Evolutionary conservation across 345 rosid genomes (phyloP).

Genomic region (Eucalyptus curtisii): DNA sequence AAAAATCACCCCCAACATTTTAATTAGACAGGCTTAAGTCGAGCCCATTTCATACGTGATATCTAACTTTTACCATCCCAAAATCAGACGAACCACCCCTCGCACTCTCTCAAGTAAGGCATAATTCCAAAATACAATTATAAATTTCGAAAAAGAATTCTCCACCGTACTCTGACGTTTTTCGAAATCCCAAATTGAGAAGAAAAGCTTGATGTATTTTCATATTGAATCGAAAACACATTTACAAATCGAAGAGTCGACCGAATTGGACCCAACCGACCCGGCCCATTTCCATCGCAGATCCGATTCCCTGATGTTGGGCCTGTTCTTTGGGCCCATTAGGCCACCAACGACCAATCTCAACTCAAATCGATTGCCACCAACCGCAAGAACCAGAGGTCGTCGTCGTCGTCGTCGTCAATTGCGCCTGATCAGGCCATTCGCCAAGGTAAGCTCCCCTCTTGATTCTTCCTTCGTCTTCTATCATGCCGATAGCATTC

Average conservation of each 20-base stretch:
- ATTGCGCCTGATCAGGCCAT: background rate
- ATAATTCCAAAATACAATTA: background rate
- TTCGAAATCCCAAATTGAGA: background rate
- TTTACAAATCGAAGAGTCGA: background rate
- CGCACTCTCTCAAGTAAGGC: background rate
- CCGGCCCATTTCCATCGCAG: background rate
- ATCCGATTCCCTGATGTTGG: background rate
- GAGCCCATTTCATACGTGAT: background rate
- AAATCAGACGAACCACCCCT: background rate
- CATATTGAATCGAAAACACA: background rate
- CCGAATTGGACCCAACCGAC: background rate
- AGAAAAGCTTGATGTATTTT: background rate
- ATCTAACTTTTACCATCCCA: background rate
- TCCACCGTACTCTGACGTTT: background rate
- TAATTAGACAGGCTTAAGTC: background rate
- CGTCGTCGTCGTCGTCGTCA: background rate
- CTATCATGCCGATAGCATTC: background rate
- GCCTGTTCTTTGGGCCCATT: background rate
- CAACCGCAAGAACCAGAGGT: background rate
- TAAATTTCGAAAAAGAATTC: background rate
- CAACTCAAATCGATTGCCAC: background rate
- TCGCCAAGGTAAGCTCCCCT: background rate
- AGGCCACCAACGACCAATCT: background rate
- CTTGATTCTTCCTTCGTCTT: background rate
- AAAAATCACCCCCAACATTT: background rate